These are phyloP conservation scores for Pseudopithomyces chartarum DNA, from an alignment of 2,329 filamentous ascomycete species.

Conservation along the genomic window DNA sequence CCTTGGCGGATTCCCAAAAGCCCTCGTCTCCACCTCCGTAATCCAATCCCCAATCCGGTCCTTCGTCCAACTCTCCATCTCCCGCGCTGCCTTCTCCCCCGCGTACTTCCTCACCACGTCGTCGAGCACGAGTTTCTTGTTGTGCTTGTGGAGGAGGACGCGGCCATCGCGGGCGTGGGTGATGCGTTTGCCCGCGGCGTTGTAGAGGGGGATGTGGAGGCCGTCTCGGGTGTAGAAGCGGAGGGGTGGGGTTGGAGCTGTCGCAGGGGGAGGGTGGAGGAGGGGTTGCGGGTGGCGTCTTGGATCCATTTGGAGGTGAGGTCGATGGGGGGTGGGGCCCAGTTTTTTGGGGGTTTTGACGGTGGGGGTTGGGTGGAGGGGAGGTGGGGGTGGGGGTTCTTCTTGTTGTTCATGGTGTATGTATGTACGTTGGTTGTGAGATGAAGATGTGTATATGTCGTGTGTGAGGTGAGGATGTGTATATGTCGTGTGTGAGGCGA, in stretches of 20 bases:
- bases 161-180: constrained; percentile 15
- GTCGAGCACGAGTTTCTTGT: constrained; percentile 8
- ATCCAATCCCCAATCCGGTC: constrained; percentile 24
- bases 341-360: neutral
- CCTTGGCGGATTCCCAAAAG: constrained; percentile 11
- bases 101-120: constrained; percentile 19
- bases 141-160: constrained; percentile 8
- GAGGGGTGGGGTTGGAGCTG: too few species aligned
- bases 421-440: neutral
- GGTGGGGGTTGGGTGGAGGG: neutral
- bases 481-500: neutral
- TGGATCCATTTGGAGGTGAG: neutral
- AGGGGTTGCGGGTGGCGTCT: neutral
- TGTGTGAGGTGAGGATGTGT: neutral
- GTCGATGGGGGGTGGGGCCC: too few species aligned
- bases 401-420: constrained; percentile 1
- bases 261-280: too few species aligned
- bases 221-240: constrained; percentile 17
- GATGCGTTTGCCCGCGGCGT: constrained; percentile 12
- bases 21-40: constrained; percentile 24
- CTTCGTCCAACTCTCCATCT: constrained; percentile 16
- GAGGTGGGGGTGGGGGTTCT: constrained; percentile 9
- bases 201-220: constrained; percentile 15
- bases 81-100: constrained; percentile 12
- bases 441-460: neutral